Evolutionary conservation across 78 protist genomes (phyloP).

Genomic region (Reticulomyxa filosa): DNA sequence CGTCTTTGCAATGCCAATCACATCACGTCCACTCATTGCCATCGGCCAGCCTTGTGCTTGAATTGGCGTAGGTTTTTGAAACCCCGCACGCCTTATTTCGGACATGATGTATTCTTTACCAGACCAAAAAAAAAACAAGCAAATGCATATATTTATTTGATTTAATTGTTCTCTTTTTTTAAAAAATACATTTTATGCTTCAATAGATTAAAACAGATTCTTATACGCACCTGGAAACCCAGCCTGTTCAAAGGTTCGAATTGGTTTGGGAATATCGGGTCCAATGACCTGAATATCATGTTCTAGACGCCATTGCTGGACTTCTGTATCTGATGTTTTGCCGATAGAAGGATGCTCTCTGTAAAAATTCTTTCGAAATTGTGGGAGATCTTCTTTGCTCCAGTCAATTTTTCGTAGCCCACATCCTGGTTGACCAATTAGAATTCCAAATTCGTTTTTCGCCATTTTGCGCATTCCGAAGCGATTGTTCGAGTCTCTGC

Average conservation of each 20-base stretch:
- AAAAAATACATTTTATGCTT: background rate
- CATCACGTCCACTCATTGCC: conserved; percentile 34
- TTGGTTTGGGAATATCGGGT: background rate
- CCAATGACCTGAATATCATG: background rate
- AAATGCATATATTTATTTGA: background rate
- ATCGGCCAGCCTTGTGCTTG: conserved; percentile 12
- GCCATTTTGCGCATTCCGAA: too few species aligned
- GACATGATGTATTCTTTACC: background rate
- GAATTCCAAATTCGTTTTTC: too few species aligned
- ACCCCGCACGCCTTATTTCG: background rate
- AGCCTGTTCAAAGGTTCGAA: background rate
- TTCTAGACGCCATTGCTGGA: background rate
- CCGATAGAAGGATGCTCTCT: background rate
- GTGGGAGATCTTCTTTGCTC: too few species aligned
- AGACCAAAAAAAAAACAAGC: background rate
- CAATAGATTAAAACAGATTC: background rate
- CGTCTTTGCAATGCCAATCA: conserved; percentile 43
- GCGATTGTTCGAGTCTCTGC: too few species aligned
- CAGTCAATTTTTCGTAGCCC: too few species aligned
- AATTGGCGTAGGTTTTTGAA: background rate
- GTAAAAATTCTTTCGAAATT: background rate
- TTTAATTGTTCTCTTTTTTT: background rate
- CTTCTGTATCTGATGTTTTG: background rate
- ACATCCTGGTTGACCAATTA: too few species aligned
- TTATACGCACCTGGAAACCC: background rate